A percentile compares a stretch with the other conserved stretches of the same genome.
These are phyloP conservation scores for Alopecurus myosuroides DNA, from an alignment of 176 grass and related monocot species.

Conservation along the genomic window DNA sequence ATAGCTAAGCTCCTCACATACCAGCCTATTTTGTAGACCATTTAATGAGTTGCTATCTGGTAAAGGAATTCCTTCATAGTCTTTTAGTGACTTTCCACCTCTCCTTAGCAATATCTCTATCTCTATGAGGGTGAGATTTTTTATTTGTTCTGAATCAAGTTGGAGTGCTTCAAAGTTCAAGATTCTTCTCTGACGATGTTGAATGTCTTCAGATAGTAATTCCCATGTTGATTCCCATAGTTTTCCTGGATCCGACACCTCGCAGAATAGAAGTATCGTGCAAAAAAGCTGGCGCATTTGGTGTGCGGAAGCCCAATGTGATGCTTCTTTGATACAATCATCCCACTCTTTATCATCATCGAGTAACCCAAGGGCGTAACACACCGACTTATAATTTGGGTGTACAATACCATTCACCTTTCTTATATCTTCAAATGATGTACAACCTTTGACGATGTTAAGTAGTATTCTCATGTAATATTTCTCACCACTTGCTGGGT, in stretches of 20 bases:
- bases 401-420: no score
- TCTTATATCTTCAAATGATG: no score
- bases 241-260: no score
- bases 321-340: slow-evolving; percentile 8
- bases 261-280: slow-evolving; percentile 1
- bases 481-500: no score
- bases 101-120: neutral
- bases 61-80: neutral
- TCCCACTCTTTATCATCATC: slow-evolving; percentile 21
- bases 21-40: neutral
- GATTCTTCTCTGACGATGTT: no score
- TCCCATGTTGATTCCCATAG: no score
- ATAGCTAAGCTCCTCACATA: slow-evolving; percentile 14
- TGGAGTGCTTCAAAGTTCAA: no score
- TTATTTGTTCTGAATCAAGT: neutral
- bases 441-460: no score
- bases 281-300: slow-evolving; percentile 24
- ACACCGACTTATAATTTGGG: no score
- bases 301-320: neutral
- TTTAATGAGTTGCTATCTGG: neutral
- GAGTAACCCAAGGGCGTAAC: neutral
- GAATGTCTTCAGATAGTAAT: no score
- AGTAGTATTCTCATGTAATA: no score
- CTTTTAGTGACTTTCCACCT: neutral
- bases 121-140: neutral